Percentiles rank a stretch among this genome's conserved stretches.
These are phyloP conservation scores for Solanum chacoense DNA, from an alignment of 305 asterid genomes.

Conservation along the genomic window DNA sequence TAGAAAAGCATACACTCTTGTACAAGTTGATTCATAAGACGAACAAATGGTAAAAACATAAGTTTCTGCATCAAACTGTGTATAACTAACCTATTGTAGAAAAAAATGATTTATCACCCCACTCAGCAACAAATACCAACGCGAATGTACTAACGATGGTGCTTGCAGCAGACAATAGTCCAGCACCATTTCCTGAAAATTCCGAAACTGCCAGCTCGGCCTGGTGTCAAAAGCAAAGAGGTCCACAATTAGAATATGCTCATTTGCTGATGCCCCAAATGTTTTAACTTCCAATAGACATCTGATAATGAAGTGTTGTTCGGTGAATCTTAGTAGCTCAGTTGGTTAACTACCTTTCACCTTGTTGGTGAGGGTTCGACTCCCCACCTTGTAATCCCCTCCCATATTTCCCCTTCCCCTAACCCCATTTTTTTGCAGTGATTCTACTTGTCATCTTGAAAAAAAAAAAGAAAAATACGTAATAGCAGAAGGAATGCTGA, in stretches of 20 bases:
- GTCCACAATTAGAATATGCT: conserved; percentile 3
- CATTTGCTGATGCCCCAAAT: not conserved
- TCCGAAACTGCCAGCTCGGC: conserved; percentile 93
- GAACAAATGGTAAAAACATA: not conserved
- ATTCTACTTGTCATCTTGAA: not conserved
- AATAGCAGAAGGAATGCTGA: not conserved
- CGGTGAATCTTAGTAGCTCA: not conserved
- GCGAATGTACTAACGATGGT: conserved; percentile 68
- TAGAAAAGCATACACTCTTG: not conserved
- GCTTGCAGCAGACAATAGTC: conserved; percentile 70
- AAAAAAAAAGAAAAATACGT: not conserved
- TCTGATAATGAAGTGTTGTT: not conserved
- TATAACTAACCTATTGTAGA: conserved; percentile 68
- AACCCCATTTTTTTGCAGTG: not conserved
- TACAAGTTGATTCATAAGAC: not conserved
- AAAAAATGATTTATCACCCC: conserved; percentile 99
- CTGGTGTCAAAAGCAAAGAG: conserved; percentile 23
- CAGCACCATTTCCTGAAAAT: conserved; percentile 78
- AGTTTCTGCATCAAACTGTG: not conserved
- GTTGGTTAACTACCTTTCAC: not conserved
- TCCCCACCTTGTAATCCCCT: not conserved
- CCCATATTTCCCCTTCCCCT: not conserved
- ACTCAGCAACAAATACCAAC: conserved; percentile 89
- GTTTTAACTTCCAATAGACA: not conserved
- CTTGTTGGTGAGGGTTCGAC: not conserved